These are phyloP conservation scores for Zymoseptoria passerinii DNA, from an alignment of 2,329 filamentous ascomycete species.

Conservation along the genomic window DNA sequence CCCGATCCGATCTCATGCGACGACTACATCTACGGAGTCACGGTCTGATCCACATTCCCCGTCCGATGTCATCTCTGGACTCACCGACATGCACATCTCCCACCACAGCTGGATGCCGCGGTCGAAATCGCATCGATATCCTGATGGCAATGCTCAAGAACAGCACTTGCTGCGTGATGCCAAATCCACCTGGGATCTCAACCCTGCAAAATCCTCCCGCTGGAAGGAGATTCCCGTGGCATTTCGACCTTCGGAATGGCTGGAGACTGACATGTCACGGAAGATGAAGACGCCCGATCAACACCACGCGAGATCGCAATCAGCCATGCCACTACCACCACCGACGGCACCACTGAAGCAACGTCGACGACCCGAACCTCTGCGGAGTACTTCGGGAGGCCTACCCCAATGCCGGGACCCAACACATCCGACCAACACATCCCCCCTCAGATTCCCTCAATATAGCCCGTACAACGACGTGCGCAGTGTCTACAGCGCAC, in stretches of 20 bases:
- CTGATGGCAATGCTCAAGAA: background rate
- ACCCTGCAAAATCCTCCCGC: background rate
- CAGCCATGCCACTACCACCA: background rate
- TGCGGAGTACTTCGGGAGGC: background rate
- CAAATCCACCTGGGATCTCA: background rate
- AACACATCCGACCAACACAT: background rate
- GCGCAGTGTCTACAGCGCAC: slow-evolving; percentile 5
- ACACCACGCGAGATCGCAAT: background rate
- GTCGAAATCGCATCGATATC: background rate
- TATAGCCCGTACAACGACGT: slow-evolving; percentile 17
- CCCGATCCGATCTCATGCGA: background rate
- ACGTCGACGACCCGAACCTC: background rate
- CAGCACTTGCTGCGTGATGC: background rate
- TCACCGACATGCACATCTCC: background rate
- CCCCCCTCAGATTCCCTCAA: background rate
- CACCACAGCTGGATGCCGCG: background rate
- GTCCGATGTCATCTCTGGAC: background rate
- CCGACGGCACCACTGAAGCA: background rate
- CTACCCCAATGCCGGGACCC: background rate
- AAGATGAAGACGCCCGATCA: background rate
- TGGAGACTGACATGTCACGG: background rate
- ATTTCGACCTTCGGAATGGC: background rate
- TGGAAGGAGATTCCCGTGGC: background rate
- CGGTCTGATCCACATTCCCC: background rate
- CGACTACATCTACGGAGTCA: background rate